Evolutionary conservation across 2,329 filamentous ascomycete genomes (phyloP).

Genomic region (Colletotrichum sp.): DNA sequence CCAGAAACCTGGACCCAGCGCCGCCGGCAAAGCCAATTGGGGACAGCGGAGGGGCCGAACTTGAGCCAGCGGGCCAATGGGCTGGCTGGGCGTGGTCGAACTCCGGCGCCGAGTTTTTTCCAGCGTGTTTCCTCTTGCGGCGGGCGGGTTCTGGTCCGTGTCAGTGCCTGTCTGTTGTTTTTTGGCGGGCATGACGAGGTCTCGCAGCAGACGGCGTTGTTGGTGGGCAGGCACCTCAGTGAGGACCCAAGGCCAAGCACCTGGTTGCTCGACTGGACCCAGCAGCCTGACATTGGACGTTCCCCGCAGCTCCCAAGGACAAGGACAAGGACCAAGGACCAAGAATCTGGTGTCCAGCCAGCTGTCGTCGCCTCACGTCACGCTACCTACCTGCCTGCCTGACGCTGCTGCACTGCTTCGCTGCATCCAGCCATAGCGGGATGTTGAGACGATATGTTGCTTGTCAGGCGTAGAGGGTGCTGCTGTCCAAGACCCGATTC

Average conservation of each 20-base stretch:
- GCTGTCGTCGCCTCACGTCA: not conserved
- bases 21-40: not conserved
- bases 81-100: not conserved
- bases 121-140: not conserved
- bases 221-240: not conserved
- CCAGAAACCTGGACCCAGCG: not conserved
- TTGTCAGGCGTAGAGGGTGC: not conserved
- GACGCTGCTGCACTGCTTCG: not conserved
- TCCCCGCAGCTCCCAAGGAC: not conserved
- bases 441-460: not conserved
- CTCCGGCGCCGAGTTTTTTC: conserved; percentile 13
- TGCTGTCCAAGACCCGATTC: conserved; percentile 2
- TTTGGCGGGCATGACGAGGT: not conserved
- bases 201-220: not conserved
- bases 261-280: not conserved
- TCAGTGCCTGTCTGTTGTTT: not conserved
- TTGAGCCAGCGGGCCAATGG: not conserved
- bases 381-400: not conserved
- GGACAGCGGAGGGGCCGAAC: conserved; percentile 6
- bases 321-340: not conserved
- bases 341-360: not conserved
- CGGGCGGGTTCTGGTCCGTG: not conserved
- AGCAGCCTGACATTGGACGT: not conserved
- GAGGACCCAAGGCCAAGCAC: not conserved
- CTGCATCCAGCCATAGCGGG: not conserved